Conservation (phyloP, 768 basidiomycete species). For the Lactifluus rugatus region DNA sequence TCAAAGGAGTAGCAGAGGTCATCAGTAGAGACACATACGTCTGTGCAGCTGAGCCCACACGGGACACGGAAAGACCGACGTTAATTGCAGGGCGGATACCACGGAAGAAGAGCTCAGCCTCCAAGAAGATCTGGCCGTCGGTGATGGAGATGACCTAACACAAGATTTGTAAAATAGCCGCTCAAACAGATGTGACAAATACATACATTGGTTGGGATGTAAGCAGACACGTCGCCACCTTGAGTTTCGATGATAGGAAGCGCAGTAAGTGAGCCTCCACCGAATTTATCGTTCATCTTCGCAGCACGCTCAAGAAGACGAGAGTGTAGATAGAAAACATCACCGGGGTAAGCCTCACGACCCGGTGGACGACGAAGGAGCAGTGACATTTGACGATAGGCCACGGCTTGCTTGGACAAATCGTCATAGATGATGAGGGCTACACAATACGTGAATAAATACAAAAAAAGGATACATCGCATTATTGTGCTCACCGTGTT, state of each 20-base stretch:
- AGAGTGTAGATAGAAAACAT: conserved; percentile 99
- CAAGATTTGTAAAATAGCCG: conserved; percentile 5
- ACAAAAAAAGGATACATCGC: neutral
- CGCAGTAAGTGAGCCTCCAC: conserved; percentile 97
- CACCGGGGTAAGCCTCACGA: conserved; percentile 99
- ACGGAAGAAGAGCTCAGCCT: conserved; percentile 99
- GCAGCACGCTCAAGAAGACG: conserved; percentile 99
- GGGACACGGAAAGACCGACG: conserved; percentile 99
- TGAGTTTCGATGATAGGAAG: conserved; percentile 99
- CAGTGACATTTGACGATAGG: conserved; percentile 99
- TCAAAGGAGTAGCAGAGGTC: neutral
- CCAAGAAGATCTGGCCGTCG: conserved; percentile 99
- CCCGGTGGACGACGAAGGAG: conserved; percentile 99
- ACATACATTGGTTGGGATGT: conserved; percentile 87
- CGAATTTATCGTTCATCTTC: conserved; percentile 99
- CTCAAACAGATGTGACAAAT: neutral
- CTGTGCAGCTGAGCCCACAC: conserved; percentile 99
- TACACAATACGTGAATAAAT: conserved; percentile 22
- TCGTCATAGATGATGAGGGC: conserved; percentile 99
- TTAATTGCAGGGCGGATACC: conserved; percentile 99
- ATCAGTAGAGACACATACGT: conserved; percentile 53
- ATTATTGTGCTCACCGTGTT: conserved; percentile 66
- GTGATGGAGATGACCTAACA: conserved; percentile 96
- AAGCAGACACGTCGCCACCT: conserved; percentile 99
- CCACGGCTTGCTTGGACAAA: conserved; percentile 99